Conservation (phyloP, 2,329 filamentous ascomycete species). For the Scortechinia acanthostroma region DNA sequence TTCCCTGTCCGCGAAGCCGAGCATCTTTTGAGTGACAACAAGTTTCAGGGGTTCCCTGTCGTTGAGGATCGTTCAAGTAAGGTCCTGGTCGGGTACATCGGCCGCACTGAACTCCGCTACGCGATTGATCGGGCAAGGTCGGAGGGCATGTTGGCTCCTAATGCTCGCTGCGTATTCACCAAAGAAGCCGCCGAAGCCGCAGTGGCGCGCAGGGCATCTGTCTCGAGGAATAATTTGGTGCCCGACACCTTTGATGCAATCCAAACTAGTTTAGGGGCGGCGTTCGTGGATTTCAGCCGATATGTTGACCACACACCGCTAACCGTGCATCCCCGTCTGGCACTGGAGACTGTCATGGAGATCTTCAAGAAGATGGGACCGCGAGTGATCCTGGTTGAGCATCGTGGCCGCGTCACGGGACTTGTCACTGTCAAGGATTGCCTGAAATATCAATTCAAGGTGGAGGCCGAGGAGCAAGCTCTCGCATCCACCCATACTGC, state of each 20-base stretch:
- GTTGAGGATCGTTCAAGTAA: conserved; percentile 68
- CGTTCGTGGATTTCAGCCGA: conserved; percentile 67
- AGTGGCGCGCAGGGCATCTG: conserved; percentile 28
- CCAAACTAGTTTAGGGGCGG: conserved; percentile 9
- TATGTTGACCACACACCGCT: conserved; percentile 87
- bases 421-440: conserved; percentile 96
- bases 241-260: conserved; percentile 40
- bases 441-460: conserved; percentile 93
- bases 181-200: conserved; percentile 25
- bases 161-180: conserved; percentile 70
- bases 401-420: conserved; percentile 75
- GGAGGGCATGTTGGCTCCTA: conserved; percentile 54
- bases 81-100: conserved; percentile 82
- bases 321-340: conserved; percentile 81
- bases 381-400: conserved; percentile 84
- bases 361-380: conserved; percentile 97
- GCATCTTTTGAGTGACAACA: conserved; percentile 66
- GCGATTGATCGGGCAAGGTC: conserved; percentile 75
- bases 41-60: conserved; percentile 88
- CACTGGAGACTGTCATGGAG: conserved; percentile 96
- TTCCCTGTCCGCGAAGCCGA: conserved; percentile 74
- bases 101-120: conserved; percentile 83
- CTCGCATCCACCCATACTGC: conserved; percentile 36
- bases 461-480: conserved; percentile 75
- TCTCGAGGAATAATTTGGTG: conserved; percentile 51